Conservation (phyloP, 2,329 filamentous ascomycete genomes). For the Lecanicillium sp. region DNA sequence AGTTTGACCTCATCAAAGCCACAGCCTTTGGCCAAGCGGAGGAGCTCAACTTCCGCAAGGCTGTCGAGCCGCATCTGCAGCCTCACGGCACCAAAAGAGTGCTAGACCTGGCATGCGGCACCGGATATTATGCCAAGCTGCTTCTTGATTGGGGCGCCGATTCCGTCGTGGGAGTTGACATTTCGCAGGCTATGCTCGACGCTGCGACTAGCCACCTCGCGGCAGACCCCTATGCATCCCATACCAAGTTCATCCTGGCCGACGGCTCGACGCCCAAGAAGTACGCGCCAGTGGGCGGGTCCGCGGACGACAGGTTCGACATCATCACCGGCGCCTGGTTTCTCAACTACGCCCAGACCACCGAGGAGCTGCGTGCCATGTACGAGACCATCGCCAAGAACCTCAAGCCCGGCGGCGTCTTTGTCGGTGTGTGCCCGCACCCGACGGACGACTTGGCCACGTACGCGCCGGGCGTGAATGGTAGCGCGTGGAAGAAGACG, state of each 20-base stretch:
- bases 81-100: background rate
- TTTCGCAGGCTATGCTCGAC: conserved; percentile 8
- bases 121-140: conserved; percentile 8
- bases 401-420: conserved; percentile 12
- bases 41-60: too few relatives aligned
- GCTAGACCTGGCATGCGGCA: conserved; percentile 12
- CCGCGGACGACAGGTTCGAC: conserved; percentile 1
- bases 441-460: conserved; percentile 8
- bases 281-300: conserved; percentile 1
- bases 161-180: conserved; percentile 4
- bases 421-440: conserved; percentile 12
- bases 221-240: background rate
- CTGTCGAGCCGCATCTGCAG: background rate
- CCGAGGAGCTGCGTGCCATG: conserved; percentile 10
- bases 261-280: background rate
- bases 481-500: background rate
- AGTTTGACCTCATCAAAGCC: too few relatives aligned
- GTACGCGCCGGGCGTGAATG: too few relatives aligned
- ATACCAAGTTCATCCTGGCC: background rate
- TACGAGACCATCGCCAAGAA: conserved; percentile 13
- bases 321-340: conserved; percentile 12
- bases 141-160: conserved; percentile 10
- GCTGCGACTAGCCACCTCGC: background rate
- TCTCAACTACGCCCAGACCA: conserved; percentile 13
- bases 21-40: too few relatives aligned